Percentiles rank a stretch among this genome's conserved stretches.
Evolutionary conservation across 1,284 basidiomycete genomes (phyloP).

Genomic region (Vanrija pseudolonga): DNA sequence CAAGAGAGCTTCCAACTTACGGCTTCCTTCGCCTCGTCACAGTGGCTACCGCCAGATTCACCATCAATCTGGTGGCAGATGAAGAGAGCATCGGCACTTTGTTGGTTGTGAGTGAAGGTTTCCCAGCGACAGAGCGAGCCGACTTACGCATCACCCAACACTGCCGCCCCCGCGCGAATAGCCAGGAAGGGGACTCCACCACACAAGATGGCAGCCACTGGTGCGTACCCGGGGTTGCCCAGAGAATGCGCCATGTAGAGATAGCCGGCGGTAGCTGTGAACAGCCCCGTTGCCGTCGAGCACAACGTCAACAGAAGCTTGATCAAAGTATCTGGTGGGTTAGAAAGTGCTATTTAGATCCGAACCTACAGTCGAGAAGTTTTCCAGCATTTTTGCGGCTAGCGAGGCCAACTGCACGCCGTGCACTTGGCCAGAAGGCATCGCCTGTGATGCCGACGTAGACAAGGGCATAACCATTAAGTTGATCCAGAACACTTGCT

Average conservation of each 20-base stretch:
- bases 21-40: slow-evolving; percentile 65
- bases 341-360: background rate
- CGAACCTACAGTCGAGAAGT: slow-evolving; percentile 45
- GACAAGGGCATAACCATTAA: slow-evolving; percentile 76
- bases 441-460: slow-evolving; percentile 84
- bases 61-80: slow-evolving; percentile 86
- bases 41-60: slow-evolving; percentile 61
- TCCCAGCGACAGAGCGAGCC: too few relatives aligned
- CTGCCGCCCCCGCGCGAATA: slow-evolving; percentile 73
- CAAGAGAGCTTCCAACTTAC: slow-evolving; percentile 52
- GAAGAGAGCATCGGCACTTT: slow-evolving; percentile 68
- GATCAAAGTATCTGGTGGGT: slow-evolving; percentile 57
- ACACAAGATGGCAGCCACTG: slow-evolving; percentile 70
- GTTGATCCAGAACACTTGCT: slow-evolving; percentile 65
- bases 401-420: slow-evolving; percentile 57
- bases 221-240: slow-evolving; percentile 68
- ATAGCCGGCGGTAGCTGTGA: slow-evolving; percentile 77
- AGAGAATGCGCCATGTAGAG: slow-evolving; percentile 82
- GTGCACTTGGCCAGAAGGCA: slow-evolving; percentile 72
- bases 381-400: slow-evolving; percentile 42
- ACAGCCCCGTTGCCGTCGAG: slow-evolving; percentile 69
- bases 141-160: slow-evolving; percentile 71
- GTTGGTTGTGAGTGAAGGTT: slow-evolving; percentile 4
- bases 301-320: slow-evolving; percentile 61
- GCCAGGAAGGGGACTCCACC: slow-evolving; percentile 76